Base-by-base conservation (phyloP, 805 yeast genomes). In the Jamesozyma jinghongensis region DNA sequence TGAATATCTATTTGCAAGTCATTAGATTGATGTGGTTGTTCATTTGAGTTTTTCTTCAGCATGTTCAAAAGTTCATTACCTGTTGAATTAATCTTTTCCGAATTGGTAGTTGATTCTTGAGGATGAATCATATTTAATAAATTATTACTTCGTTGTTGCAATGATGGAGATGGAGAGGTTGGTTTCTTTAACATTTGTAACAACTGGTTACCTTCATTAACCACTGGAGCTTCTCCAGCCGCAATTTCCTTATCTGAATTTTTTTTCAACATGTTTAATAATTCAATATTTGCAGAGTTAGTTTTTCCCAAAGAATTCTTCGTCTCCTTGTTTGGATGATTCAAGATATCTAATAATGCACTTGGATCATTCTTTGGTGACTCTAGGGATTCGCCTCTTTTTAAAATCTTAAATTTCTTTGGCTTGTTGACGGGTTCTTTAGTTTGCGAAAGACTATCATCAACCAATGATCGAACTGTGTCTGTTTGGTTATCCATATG, bases 301-400 rank as follows among this genome's bases (percentile, higher is more conserved):
- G 38, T 38, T 5, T 19, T 34, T 25, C 30, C 20, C 13, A 22
- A 22, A 22, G 26, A 22, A 22, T 22, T 22, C 10, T 22, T 22
- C 6, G 26, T 22, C 10, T 22, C 26, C 10, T 10, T 22, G 26
- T 22, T 22, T 22, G 26, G 26, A 22, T 22, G 26, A 22, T 22
- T 6, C 26, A 22, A 22, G 6, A 22, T 22, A 20, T 11, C 30
- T n/a, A n/a, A 8, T 12, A 12, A 12, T 11, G 16, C 13, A 28
- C n/a, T 12, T 11, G 31, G 29, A 8, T 12, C 26, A 18, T n/a
- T 16, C 4, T 37, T 34, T 2, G 25, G 20, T 7, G 38, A 27
- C 35, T 49, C 53, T 17, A 65, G 40, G 3, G 50, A 51, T 41
- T 67, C 65, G 16, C 70, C 69, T 35, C 69, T 56, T 41, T 62